Base-by-base conservation (phyloP, 2,329 filamentous ascomycete species). In the Talaromyces sp. region DNA sequence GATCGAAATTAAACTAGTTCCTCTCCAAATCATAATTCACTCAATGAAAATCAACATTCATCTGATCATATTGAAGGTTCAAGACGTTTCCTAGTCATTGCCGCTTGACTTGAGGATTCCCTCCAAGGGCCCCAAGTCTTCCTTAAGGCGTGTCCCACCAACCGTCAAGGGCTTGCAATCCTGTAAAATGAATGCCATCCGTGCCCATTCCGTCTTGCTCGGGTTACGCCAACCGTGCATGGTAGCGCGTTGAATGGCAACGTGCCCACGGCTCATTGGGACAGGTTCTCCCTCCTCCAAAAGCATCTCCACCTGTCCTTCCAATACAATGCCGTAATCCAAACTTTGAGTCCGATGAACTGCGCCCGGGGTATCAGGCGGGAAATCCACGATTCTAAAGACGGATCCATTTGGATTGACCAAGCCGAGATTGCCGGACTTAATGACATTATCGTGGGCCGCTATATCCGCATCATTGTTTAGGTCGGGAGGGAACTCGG, bases 211-310 rank as follows among this genome's bases (percentile, higher is more conserved):
- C 13, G 74, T 78, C 42, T 67, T 56, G 54, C 74, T 79, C 14
- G 70, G 64, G 52, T 84, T 83, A 44, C 71, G 65, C 81, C 81
- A 83, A 22, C 75, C 75, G 64, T 85, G 82, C 70, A 78, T 80
- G 3, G 81, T 83, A 1, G 75, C 80, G 36, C 82, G 70, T 67
- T 85, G 81, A 17, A 85, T 77, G 9, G 77, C 77, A n/a, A 83
- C 68, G 60, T 85, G 82, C 2, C 82, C 82, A 10, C 74, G 69
- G 42, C 70, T 68, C 74, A 85, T 70, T 20, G 71, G 51, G 40
- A 72, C 71, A 44, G 65, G 71, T 51, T 79, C 79, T 1, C 82
- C 81, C n/a, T 76, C 76, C 53, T 82, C 82, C 4, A 84, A 66
- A 3, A 77, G 50, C 66, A 83, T 71, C 54, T 82, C 79, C 24